phyloP scores from a whole-genome alignment of 1,284 basidiomycete genomes.

The Cryptococcus sp. region DNA sequence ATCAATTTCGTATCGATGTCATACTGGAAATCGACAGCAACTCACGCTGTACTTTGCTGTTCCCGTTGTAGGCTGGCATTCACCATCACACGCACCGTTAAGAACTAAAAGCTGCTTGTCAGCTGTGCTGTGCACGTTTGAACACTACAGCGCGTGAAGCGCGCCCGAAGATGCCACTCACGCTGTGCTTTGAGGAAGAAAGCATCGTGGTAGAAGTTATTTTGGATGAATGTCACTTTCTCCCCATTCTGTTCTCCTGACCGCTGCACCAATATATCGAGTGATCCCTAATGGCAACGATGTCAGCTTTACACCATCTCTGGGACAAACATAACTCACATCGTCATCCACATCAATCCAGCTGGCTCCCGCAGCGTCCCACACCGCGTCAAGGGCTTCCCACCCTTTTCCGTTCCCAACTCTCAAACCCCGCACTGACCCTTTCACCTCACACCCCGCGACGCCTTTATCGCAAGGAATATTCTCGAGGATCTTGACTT shows the following conservation, averaged over 20 bases:
- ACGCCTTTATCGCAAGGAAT: slow-evolving; percentile 62
- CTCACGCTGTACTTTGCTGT: slow-evolving; percentile 71
- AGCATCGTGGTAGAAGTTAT: slow-evolving; percentile 98
- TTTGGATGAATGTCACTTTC: slow-evolving; percentile 79
- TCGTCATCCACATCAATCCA: slow-evolving; percentile 97
- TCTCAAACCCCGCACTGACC: slow-evolving; percentile 58
- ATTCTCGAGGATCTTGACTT: slow-evolving; percentile 70
- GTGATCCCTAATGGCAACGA: slow-evolving; percentile 66
- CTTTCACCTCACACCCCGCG: slow-evolving; percentile 31
- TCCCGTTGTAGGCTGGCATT: slow-evolving; percentile 66
- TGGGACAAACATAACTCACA: slow-evolving; percentile 58
- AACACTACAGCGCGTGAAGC: too few species aligned
- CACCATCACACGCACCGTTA: slow-evolving; percentile 86
- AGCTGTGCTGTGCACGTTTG: too few species aligned
- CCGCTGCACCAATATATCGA: slow-evolving; percentile 89
- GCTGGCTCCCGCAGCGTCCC: slow-evolving; percentile 75
- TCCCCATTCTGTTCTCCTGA: slow-evolving; percentile 62
- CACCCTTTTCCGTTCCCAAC: slow-evolving; percentile 64
- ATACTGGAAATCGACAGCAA: slow-evolving; percentile 2
- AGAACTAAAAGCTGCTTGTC: slow-evolving; percentile 60
- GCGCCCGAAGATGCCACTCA: slow-evolving; percentile 49
- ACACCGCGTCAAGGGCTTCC: slow-evolving; percentile 65
- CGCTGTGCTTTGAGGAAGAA: slow-evolving; percentile 97
- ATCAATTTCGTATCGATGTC: not conserved
- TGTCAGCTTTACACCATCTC: not conserved